Base-by-base conservation (phyloP, 2,329 filamentous ascomycete species). In the Aspergillus alliaceus region DNA sequence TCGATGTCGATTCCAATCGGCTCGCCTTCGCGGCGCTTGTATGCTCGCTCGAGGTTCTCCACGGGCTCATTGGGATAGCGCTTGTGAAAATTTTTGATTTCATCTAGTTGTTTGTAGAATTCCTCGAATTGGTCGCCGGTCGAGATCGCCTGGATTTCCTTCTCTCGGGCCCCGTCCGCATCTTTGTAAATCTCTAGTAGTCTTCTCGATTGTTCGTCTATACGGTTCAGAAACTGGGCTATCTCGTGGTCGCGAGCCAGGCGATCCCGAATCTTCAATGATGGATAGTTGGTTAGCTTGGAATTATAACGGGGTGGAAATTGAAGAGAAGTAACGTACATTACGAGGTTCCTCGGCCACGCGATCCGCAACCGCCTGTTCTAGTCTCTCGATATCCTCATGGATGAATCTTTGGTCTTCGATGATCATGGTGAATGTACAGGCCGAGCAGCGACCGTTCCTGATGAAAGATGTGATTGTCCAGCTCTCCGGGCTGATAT, bases 361-460 rank as follows among this genome's bases (percentile, higher is more conserved):
- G 69, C 93, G 90, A 78, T 98, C 93, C 54, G 91, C 89, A 68
- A 97, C 89, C 53, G 90, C 95, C 75, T 96, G 91, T 78, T 99
- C 95, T 58, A 99, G 84, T 62, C 95, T 88, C 82, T 99, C 95
- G 51, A 99, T 80, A 77, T 99, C 95, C 84, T 99, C 95, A 68
- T 97, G 93, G 67, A 97, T 86, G 69, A 91, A 92, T 67, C 95
- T 86, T 78, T 98, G 90, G 67, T 98, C 93, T 81, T 99, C 96
- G 62, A 97, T 79, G 65, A 96, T 80, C 92, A 97, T 86, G 35
- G 42, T 75, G 66, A 44, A 34, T 44, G 34, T 32, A 56, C 53
- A 44, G 39, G 31, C 29, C 35, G 48, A 35, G 25, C 31, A 47
- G 15, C 25, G 25, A 22, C 44, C 32, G 42, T 24, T 44, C 27